phyloP scores from a whole-genome alignment of 1,139 yeast species.

The Suhomyces wounanorum region DNA sequence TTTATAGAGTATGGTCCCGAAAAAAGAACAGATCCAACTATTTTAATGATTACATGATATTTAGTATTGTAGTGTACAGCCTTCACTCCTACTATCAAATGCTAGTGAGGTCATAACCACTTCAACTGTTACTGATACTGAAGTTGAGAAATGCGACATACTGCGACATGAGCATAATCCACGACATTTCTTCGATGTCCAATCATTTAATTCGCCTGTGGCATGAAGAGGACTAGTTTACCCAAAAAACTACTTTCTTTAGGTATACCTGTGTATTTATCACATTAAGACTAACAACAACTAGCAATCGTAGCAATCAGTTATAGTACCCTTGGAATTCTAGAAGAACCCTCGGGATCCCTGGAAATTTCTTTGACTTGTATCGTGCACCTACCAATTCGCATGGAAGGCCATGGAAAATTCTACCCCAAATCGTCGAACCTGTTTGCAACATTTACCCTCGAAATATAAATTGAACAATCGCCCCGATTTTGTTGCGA shows the following conservation, averaged over 20 bases:
- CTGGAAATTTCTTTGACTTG: neutral
- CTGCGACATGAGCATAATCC: neutral
- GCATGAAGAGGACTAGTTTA: too few species aligned
- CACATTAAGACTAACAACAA: too few species aligned
- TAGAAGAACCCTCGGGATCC: neutral
- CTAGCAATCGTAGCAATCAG: too few species aligned
- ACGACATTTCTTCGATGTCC: too few species aligned
- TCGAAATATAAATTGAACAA: constrained; percentile 8
- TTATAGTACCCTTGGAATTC: neutral
- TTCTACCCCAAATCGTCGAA: constrained; percentile 22
- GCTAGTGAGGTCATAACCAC: neutral
- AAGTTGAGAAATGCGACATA: neutral
- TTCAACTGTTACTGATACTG: too few species aligned
- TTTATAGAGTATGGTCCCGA: neutral
- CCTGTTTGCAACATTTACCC: constrained; percentile 11
- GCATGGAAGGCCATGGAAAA: constrained; percentile 40
- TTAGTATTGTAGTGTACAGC: too few species aligned
- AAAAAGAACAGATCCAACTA: too few species aligned
- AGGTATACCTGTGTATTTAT: too few species aligned
- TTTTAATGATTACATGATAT: too few species aligned
- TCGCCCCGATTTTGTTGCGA: constrained; percentile 10
- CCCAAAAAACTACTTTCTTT: too few species aligned
- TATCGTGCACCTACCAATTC: constrained; percentile 11
- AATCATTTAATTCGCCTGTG: too few species aligned
- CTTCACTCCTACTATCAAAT: neutral